Conservation (phyloP, 73 alveolate species). For the Tetrahymena malaccensis region DNA sequence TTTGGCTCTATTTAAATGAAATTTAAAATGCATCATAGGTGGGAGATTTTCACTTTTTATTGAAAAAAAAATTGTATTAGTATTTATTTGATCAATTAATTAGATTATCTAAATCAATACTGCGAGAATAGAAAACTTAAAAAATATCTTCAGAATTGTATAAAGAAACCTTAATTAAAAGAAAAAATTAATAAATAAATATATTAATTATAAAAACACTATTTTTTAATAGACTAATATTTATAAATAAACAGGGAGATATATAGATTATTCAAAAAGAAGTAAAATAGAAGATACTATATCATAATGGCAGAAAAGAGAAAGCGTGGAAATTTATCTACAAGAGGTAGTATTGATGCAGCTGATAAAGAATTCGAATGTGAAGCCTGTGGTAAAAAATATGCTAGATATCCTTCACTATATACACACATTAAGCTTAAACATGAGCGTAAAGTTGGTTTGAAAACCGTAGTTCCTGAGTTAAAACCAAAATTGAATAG, state of each 20-base stretch:
- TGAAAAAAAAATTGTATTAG: neutral
- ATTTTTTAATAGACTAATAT: neutral
- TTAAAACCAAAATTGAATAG: neutral
- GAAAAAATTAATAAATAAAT: neutral
- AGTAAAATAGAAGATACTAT: neutral
- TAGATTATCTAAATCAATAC: neutral
- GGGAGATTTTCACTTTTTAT: neutral
- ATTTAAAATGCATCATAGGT: neutral
- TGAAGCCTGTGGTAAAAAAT: neutral
- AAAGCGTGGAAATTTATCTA: neutral
- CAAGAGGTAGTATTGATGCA: neutral
- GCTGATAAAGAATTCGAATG: neutral
- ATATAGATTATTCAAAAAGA: neutral
- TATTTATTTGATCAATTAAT: neutral
- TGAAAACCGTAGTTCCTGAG: neutral
- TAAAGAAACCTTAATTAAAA: neutral
- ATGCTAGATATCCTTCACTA: neutral
- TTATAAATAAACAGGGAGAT: neutral
- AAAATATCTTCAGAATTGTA: neutral
- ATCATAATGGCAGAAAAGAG: neutral
- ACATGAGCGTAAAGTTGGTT: neutral
- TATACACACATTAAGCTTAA: neutral
- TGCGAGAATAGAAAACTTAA: neutral
- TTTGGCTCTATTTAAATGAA: neutral
- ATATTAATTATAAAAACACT: neutral